Evolutionary conservation across 768 basidiomycete species (phyloP), one percentile per base, ranked within the genome.

Genomic region (Ramaria rubella): DNA sequence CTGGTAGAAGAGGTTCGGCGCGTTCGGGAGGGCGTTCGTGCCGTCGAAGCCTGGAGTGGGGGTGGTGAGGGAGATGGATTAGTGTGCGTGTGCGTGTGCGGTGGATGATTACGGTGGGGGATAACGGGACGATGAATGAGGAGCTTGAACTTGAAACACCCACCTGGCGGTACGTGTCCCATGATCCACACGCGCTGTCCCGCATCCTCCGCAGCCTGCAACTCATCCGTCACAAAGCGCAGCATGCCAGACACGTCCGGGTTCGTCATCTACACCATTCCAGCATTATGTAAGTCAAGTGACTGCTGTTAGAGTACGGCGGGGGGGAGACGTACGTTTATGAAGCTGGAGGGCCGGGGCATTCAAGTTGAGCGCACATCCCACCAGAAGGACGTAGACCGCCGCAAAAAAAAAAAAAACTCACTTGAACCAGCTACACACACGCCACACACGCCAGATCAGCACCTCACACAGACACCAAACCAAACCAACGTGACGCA

Each of bases 181-280:
- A 80, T 46, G 43, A 80, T 74, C 75, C 78, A 80, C 12, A 73
- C 78, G 62, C 84, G 73, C 52, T 89, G 86, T 9, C 86, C 83
- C n/a, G 76, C 74, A 65, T 90, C 88, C 68, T 90, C 88, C 9
- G 87, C 87, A 49, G 75, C 83, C 67, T 90, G 88, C 12, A 90
- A 70, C 66, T 90, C 86, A 58, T 87, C 83, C 8, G 88, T 89
- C 59, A 90, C 63, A 70, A 88, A 90, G 33, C 85, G 76, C 62
- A 90, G 72, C 81, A 89, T 86, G 27, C 87, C 87, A 44, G 84
- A 87, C 30, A 74, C 73, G 67, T 90, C 88, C 11, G 83, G 79
- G 24, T 79, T 67, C 21, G 81, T 82, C 64, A 86, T 57, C 59
- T 67, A 21, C 17, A 2, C 62, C 44, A 0, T 61, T 55, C 57